phyloP scores from a whole-genome alignment of 164 flowering plant species.

The Tinospora cordifolia region DNA sequence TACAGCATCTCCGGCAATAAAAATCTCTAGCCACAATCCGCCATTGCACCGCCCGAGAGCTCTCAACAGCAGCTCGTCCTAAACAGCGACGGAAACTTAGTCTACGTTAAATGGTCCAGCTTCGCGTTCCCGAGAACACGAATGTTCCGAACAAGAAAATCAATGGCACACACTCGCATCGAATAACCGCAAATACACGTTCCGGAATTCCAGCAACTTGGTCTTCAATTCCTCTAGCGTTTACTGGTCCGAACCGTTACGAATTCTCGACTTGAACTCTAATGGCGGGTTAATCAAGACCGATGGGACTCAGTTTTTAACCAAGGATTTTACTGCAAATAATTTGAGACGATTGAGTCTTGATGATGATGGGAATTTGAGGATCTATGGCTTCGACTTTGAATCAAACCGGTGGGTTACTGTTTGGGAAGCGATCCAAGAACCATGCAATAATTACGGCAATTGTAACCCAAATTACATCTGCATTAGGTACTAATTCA shows the following conservation, averaged over 20 bases:
- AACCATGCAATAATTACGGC: slow-evolving; percentile 43
- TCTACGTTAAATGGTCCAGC: slow-evolving; percentile 45
- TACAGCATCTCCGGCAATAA: slow-evolving; percentile 19
- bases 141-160: slow-evolving; percentile 40
- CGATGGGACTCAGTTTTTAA: slow-evolving; percentile 5
- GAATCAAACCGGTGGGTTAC: slow-evolving; percentile 27
- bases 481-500: slow-evolving; percentile 27
- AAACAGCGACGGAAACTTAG: slow-evolving; percentile 28
- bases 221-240: slow-evolving; percentile 22
- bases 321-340: slow-evolving; percentile 33
- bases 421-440: slow-evolving; percentile 45
- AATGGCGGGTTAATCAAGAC: slow-evolving; percentile 26
- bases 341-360: slow-evolving; percentile 36
- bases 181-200: slow-evolving; percentile 30
- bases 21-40: slow-evolving; percentile 17
- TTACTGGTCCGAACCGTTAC: slow-evolving; percentile 23
- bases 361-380: slow-evolving; percentile 53
- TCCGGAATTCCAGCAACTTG: slow-evolving; percentile 20
- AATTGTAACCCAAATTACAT: slow-evolving; percentile 45
- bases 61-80: slow-evolving; percentile 25
- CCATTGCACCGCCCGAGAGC: slow-evolving; percentile 7
- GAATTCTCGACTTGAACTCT: slow-evolving; percentile 18
- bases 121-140: slow-evolving; percentile 42
- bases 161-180: slow-evolving; percentile 25
- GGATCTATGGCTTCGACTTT: slow-evolving; percentile 35